A percentile compares a stretch with the other conserved stretches of the same genome.
Evolutionary conservation across 495 filamentous ascomycete genomes (phyloP).

Genomic region (Penicillium coprophilum): DNA sequence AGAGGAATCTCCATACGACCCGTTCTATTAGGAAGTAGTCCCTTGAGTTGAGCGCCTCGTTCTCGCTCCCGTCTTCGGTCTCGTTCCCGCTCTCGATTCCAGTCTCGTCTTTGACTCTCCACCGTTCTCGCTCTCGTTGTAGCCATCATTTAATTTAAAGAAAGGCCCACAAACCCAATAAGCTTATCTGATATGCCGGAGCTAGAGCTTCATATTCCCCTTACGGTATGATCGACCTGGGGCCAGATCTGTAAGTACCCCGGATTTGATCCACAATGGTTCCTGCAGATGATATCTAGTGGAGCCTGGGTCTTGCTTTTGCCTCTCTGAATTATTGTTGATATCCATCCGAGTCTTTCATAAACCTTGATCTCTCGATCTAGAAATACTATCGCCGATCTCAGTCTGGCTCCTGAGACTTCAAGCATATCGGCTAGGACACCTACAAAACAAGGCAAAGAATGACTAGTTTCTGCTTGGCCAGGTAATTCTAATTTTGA

Average conservation of each 20-base stretch:
- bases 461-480: background rate
- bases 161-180: background rate
- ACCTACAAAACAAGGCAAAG: background rate
- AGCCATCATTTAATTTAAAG: background rate
- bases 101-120: background rate
- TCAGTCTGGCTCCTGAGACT: background rate
- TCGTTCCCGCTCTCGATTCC: background rate
- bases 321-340: background rate
- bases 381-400: background rate
- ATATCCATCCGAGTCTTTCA: background rate
- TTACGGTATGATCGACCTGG: background rate
- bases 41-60: background rate
- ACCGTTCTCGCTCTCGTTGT: background rate
- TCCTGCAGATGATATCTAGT: conserved; percentile 1
- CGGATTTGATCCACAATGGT: conserved; percentile 1
- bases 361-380: background rate
- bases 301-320: background rate
- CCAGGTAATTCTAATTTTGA: background rate
- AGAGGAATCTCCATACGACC: no score
- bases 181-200: background rate
- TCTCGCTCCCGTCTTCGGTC: conserved; percentile 1
- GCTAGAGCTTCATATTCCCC: background rate
- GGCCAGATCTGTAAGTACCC: background rate
- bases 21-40: background rate
- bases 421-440: background rate